phyloP scores from a whole-genome alignment of 495 filamentous ascomycete species.

The Annulohypoxylon bovei region DNA sequence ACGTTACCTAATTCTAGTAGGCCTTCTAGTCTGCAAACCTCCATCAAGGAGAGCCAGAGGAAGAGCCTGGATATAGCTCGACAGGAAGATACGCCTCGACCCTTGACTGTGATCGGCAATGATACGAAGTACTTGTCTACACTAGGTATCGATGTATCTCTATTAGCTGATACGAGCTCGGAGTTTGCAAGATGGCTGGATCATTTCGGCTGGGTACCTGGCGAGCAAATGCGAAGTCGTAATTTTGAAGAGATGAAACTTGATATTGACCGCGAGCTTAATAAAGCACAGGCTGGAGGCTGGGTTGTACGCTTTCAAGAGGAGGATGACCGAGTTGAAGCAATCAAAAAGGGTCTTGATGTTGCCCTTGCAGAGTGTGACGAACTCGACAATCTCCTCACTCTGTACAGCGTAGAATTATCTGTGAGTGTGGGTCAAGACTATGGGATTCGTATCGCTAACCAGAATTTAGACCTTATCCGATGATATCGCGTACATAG shows the following conservation, averaged over 20 bases:
- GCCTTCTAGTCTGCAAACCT: conserved; percentile 49
- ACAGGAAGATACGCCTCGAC: conserved; percentile 51
- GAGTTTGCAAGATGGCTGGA: conserved; percentile 79
- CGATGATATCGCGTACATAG: conserved; percentile 95
- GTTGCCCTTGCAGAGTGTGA: conserved; percentile 92
- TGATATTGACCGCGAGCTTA: conserved; percentile 86
- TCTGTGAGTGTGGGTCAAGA: conserved; percentile 68
- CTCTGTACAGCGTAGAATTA: conserved; percentile 92
- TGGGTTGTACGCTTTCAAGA: conserved; percentile 90
- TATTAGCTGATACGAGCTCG: conserved; percentile 72
- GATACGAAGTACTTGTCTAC: conserved; percentile 81
- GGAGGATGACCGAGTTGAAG: conserved; percentile 86
- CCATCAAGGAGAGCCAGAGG: conserved; percentile 55
- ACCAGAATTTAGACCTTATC: conserved; percentile 77
- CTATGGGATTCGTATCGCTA: conserved; percentile 39
- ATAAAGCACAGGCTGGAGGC: conserved; percentile 88
- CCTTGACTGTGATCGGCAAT: conserved; percentile 74
- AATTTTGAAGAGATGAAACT: conserved; percentile 84
- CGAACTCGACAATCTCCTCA: conserved; percentile 91
- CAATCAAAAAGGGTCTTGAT: conserved; percentile 85
- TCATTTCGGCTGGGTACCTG: conserved; percentile 89
- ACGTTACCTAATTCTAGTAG: conserved; percentile 53
- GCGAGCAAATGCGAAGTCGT: conserved; percentile 71
- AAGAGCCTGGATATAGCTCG: conserved; percentile 50
- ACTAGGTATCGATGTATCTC: conserved; percentile 74